Evolutionary conservation across 257 asterid genomes (phyloP), one percentile per base, ranked within the genome.

Genomic region (Solanum stenotomum): DNA sequence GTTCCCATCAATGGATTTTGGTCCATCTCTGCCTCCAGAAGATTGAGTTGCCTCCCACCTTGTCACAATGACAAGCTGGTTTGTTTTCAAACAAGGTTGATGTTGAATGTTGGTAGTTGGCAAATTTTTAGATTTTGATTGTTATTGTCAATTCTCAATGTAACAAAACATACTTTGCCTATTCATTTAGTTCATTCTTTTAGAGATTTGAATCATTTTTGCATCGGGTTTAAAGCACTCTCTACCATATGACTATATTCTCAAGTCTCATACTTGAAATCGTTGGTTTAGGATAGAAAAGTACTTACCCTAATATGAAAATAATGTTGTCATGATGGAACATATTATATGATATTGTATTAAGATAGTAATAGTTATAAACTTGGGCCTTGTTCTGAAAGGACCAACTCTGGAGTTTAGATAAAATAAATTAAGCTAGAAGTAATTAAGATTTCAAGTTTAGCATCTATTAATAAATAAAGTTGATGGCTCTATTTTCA

Each of bases 1-100:
- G 25, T 97, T 90, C 88, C 99, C 98, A 22, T 92, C 63, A 88
- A 92, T 97, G 65, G 99, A 96, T 91, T 96, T 95, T 85, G 92
- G 99, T 29, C 91, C 96, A 5, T 83, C 95, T 10, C 46, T 85
- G 31, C 86, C 84, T 86, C 84, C 88, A 49, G 86, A 86, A 31
- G 93, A 87, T 86, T 86, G 94, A 93, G 34, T 91, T 93, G 31
- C 93, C 96, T 9, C 79, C 91, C 49, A 46, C 88, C 72, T 67
- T 81, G 38, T 84, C 76, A 71, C 90, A 84, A 59, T 93, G 91
- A 91, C 87, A 25, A 40, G 75, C 23, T 75, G 33, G 22, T 79
- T 82, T 88, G 38, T 35, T 76, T 2, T 35, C 81, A 34, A 56
- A 27, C 52, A 42, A 65, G 56, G n/a, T 85, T 78, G 38, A 44